phyloP scores from a whole-genome alignment of 2,329 filamentous ascomycete species.

The Colletotrichum sansevieriae region DNA sequence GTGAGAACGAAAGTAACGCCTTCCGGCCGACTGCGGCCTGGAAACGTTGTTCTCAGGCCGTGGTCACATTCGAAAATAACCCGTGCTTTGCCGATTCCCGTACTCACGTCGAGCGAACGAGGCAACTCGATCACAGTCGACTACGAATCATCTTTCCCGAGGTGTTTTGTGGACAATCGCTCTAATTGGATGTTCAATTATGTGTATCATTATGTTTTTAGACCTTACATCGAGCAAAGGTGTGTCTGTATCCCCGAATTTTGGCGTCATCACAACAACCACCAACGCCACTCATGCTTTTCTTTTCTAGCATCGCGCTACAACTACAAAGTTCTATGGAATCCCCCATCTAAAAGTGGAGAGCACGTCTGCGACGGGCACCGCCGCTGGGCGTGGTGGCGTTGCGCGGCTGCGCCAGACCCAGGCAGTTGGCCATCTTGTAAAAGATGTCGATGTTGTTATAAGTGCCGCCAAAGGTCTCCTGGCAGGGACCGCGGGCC shows the following conservation, averaged over 20 bases:
- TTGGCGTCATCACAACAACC: background rate
- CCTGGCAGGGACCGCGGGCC: conserved; percentile 82
- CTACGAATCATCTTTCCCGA: no score
- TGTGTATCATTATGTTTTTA: conserved; percentile 19
- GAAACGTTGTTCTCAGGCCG: no score
- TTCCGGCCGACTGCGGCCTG: no score
- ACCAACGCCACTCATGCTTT: conserved; percentile 24
- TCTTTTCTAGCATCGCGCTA: background rate
- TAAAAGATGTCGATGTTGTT: conserved; percentile 81
- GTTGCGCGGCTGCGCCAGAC: conserved; percentile 56
- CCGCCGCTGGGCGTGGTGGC: conserved; percentile 13
- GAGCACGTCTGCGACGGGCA: background rate
- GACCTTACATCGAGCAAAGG: background rate
- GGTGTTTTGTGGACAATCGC: no score
- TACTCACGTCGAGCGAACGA: no score
- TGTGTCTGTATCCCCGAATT: background rate
- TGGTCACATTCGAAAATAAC: no score
- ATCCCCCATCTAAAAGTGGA: conserved; percentile 5
- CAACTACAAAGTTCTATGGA: background rate
- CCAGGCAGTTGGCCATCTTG: conserved; percentile 78
- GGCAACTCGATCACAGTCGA: no score
- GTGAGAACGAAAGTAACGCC: no score
- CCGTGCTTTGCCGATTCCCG: no score
- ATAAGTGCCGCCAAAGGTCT: conserved; percentile 79
- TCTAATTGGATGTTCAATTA: background rate